Conservation (phyloP, 2,329 filamentous ascomycete genomes). For the Sporothrix euskadiensis region DNA sequence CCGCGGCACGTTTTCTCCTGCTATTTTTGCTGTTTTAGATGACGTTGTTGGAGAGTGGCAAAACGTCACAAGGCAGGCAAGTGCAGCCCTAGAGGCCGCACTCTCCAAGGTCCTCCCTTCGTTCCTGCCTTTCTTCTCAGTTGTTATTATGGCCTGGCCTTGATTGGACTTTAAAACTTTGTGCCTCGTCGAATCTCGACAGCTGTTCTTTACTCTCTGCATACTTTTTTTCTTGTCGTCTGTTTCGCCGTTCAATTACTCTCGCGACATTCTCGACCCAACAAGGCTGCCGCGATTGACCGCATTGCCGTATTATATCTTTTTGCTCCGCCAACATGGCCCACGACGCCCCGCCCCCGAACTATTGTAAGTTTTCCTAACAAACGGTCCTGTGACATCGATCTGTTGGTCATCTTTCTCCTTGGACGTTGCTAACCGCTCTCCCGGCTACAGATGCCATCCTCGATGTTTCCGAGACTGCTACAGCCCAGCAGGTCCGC, state of each 20-base stretch:
- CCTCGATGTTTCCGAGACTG: slow-evolving; percentile 71
- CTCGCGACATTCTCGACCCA: background rate
- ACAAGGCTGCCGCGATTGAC: slow-evolving; percentile 12
- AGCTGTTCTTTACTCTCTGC: background rate
- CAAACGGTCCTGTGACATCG: background rate
- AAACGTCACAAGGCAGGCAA: slow-evolving; percentile 21
- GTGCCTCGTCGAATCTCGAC: background rate
- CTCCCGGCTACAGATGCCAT: slow-evolving; percentile 60
- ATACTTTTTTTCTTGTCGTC: background rate
- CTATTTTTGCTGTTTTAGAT: background rate
- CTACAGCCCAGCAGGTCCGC: slow-evolving; percentile 79
- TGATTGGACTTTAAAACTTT: background rate
- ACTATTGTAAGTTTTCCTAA: slow-evolving; percentile 55
- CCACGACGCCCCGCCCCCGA: slow-evolving; percentile 51
- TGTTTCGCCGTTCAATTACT: background rate
- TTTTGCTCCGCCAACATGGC: slow-evolving; percentile 37
- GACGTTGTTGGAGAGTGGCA: slow-evolving; percentile 20
- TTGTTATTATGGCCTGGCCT: background rate
- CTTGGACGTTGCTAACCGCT: background rate
- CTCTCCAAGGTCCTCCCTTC: background rate
- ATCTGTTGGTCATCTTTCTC: background rate
- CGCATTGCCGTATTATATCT: background rate
- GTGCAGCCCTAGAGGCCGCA: slow-evolving; percentile 5
- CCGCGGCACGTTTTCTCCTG: background rate
- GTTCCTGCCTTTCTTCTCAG: background rate